These are phyloP conservation scores for Pythium guiyangense DNA, from an alignment of 352 stramenopile species.

Conservation along the genomic window DNA sequence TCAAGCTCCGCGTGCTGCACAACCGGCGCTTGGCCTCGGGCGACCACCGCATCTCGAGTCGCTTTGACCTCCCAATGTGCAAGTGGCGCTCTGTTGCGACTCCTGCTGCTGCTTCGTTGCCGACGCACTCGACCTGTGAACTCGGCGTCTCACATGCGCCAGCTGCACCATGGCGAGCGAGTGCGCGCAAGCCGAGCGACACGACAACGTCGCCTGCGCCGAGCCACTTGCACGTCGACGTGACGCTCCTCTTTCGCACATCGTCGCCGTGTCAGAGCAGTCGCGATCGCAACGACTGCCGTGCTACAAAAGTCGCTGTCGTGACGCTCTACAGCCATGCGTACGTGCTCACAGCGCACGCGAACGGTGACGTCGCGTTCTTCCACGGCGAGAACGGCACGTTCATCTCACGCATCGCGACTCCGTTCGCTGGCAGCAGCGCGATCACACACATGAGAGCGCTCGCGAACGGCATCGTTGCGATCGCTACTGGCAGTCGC, in stretches of 20 bases:
- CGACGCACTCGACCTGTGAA: no score
- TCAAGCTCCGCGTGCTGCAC: constrained; percentile 16
- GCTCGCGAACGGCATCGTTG: constrained; percentile 21
- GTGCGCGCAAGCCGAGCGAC: no score
- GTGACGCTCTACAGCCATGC: constrained; percentile 11
- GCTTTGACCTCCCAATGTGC: constrained; percentile 2
- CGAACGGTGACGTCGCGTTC: constrained; percentile 3
- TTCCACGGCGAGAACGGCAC: constrained; percentile 17
- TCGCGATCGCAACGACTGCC: no score
- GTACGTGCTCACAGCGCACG: constrained; percentile 8
- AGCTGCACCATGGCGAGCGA: neutral
- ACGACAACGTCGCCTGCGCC: constrained; percentile 3
- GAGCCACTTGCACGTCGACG: constrained; percentile 13
- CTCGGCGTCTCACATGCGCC: no score
- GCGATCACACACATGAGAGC: constrained; percentile 16
- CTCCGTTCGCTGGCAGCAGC: neutral
- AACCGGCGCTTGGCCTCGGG: constrained; percentile 14
- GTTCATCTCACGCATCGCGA: constrained; percentile 4
- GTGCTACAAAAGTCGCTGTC: constrained; percentile 8
- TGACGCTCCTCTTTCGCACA: constrained; percentile 11
- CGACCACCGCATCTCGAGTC: constrained; percentile 5
- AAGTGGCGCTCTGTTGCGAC: neutral
- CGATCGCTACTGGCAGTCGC: constrained; percentile 16
- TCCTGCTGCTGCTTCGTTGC: no score
- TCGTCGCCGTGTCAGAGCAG: no score